Base-by-base conservation (phyloP, 2,329 filamentous ascomycete species). In the Verticillium alfalfae region DNA sequence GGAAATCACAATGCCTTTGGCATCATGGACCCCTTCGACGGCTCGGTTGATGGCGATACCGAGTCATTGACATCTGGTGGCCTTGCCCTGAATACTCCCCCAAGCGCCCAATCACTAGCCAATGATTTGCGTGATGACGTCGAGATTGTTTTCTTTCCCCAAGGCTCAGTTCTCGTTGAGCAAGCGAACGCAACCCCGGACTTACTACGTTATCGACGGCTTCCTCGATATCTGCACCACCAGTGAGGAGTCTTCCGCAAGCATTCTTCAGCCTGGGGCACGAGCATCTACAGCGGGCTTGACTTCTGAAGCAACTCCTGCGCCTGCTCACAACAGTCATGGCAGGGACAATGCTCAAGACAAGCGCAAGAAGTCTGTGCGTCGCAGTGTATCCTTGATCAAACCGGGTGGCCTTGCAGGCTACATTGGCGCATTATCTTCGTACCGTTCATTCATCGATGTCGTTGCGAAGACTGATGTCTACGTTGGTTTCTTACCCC, bases 381-480 rank as follows among this genome's bases (percentile, higher is more conserved):
- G 84, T 16, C 87, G 90, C 31, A 95, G 90, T 57, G 82, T 99
- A 1, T 95, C 93, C 60, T 79, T 98, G 67, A 93, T 97, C 66
- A 99, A 97, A 71, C 95, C 95, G 3, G 95, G 95, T 58, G 93
- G 93, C 0, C 83, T 99, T 39, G 94, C 95, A 59, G 96, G 95
- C 0, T 99, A 99, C 69, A 87, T 98, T 37, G 93, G 95, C 5
- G 95, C 93, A 0, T 89, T 99, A 18, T 97, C 95, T 2, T 97
- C 93, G 0, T 97, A 97, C 72, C 84, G 95, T 34, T 99, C 95
- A 0, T 97, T 98, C 71, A 95, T 97, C 22, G 94, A 98, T 71
- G 93, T 99, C 1, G 90, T 94, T 41, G 96, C 95, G 3, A 98
- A 98, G 77, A 99, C 96, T 0, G 95, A 99, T 75, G 95, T 98